Base-by-base conservation (phyloP, 306 rosid species). In the Coriaria nepalensis region DNA sequence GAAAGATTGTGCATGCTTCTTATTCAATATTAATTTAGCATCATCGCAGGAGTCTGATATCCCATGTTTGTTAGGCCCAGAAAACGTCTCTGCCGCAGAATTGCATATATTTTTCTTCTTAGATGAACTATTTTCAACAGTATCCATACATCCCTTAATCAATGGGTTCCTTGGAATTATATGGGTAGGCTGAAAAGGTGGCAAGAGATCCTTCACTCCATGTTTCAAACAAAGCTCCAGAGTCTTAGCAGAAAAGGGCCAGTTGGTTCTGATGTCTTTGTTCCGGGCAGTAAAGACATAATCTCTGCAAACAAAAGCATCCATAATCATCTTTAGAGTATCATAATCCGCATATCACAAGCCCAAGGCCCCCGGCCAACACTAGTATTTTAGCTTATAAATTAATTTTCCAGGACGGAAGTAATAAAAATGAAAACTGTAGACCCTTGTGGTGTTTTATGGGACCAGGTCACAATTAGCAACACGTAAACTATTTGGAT, bases 211-310 rank as follows among this genome's bases (percentile, higher is more conserved):
- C 62, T 66, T 73, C 55, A 77, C 74, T 49, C 80, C 83, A 69
- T 69, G 69, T 56, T 60, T 63, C 68, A 69, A 57, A 53, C 83
- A 77, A 63, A 70, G 72, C 58, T 77, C 76, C 74, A 77, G 55
- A 63, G 53, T 55, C 36, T 63, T 63, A 43, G 37, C 63, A 49
- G 83, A 77, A 61, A 77, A 77, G 6, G 83, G 83, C 83, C 83
- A 77, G 57, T 53, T 73, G 49, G 58, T 70, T 58, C 45, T 39
- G 74, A 77, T 64, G 61, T 73, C 72, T 61, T 66, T 73, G 61
- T 62, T 66, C 50, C 83, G 77, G 53, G 77, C 42, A 45, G 45
- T 47, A 35, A 63, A 63, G 48, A 77, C 83, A 77, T 77, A 77
- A 69, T 77, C 77, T 62, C 83, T 77, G 83, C 60, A 37, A 34